These are phyloP conservation scores for Ceratocystis eucalypticola DNA, from an alignment of 2,329 filamentous ascomycete species.

Conservation along the genomic window DNA sequence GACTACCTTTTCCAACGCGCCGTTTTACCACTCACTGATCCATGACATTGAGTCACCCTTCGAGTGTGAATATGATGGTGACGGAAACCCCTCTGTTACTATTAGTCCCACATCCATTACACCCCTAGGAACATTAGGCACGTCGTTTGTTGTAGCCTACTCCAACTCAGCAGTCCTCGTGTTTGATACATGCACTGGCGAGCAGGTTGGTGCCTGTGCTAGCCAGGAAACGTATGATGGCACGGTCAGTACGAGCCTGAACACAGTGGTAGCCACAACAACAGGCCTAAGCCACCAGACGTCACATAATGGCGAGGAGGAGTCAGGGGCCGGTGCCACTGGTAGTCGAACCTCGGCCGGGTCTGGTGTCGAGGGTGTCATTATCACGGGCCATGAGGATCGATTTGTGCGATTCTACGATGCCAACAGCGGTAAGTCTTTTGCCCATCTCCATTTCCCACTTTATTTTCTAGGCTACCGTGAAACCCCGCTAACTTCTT, in stretches of 20 bases:
- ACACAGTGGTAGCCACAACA: slow-evolving; percentile 78
- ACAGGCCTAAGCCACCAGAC: slow-evolving; percentile 65
- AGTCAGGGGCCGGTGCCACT: slow-evolving; percentile 64
- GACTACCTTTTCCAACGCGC: slow-evolving; percentile 68
- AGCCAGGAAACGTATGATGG: slow-evolving; percentile 89
- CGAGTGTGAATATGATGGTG: slow-evolving; percentile 23
- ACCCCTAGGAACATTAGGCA: slow-evolving; percentile 68
- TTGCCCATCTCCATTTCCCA: not conserved
- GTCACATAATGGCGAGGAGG: slow-evolving; percentile 47
- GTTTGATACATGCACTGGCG: slow-evolving; percentile 82
- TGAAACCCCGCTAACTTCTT: not conserved
- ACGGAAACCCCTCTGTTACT: slow-evolving; percentile 35
- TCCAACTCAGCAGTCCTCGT: slow-evolving; percentile 80
- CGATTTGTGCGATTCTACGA: slow-evolving; percentile 94
- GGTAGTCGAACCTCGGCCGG: slow-evolving; percentile 53
- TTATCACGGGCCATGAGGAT: slow-evolving; percentile 95
- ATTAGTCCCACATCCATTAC: slow-evolving; percentile 84
- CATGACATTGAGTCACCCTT: slow-evolving; percentile 62
- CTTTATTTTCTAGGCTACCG: not conserved
- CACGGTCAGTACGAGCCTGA: slow-evolving; percentile 65
- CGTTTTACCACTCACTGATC: slow-evolving; percentile 77
- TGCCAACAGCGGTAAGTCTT: slow-evolving; percentile 82
- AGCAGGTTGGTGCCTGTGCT: slow-evolving; percentile 85
- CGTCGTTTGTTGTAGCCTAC: slow-evolving; percentile 87
- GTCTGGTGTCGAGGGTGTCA: slow-evolving; percentile 76